Base-by-base conservation (phyloP, 1,139 yeast species). In the Yamadazyma mexicana region DNA sequence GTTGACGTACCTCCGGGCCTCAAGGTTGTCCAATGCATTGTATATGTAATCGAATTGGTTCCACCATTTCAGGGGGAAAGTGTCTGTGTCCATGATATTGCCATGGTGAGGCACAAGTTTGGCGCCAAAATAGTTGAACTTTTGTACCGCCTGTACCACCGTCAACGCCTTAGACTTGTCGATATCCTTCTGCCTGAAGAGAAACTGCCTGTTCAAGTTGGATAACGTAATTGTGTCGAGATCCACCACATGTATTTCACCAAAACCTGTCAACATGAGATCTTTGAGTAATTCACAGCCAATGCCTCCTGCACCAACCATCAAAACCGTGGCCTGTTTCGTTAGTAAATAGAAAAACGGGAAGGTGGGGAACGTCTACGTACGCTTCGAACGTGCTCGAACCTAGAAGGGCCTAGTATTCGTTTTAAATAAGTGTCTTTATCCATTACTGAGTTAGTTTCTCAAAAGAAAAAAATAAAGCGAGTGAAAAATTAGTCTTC, bases 221-320 rank as follows among this genome's bases (percentile, higher is more conserved):
- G 95, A 83, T 29, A 92, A 65, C 43, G 95, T 96, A 50, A 94
- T 87, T 4, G 98, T 92, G 59, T 94, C 99, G 42, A 94, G 72
- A 61, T 94, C 99, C 16, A 91, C 94, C 20, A 94, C 76, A 55
- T 91, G 96, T 40, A 94, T 84, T 53, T 87, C 95, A 3, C 95
- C 94, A 51, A 86, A 84, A 2, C 95, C 95, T 50, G 88, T 75
- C 47, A 91, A 65, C 6, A 89, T 81, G 38, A 94, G 69, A 56
- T 94, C 87, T 58, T 94, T 94, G 44, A 94, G 69, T 31, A 94
- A 68, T 61, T 94, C 99, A 61, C 98, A 94, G 4, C 99, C 99
- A 48, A 94, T 91, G n/a, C 99, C 99, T 22, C 99, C 99, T 1
- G 98, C 97, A 3, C 99, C 98, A 0, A 94, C 96, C 68, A 94